A percentile compares a stretch with the other conserved stretches of the same genome.
Evolutionary conservation across 2,329 filamentous ascomycete species (phyloP).

Genomic region (Pseudocercospora fijiensis): DNA sequence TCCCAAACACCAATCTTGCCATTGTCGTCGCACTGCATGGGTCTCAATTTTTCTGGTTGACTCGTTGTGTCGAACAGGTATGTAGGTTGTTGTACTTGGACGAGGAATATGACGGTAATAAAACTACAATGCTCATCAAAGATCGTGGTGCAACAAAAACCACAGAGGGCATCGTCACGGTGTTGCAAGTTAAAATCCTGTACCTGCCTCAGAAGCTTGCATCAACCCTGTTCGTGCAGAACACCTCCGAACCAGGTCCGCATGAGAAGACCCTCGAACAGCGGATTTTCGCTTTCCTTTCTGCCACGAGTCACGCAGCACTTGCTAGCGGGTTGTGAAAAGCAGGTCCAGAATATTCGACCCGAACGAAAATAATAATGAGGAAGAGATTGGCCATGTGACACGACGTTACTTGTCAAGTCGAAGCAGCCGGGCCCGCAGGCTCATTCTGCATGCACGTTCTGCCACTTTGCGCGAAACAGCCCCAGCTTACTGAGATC

Average conservation of each 20-base stretch:
- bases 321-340: not conserved
- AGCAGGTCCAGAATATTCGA: not conserved
- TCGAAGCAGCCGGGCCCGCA: not conserved
- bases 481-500: not conserved
- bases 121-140: not conserved
- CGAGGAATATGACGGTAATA: not conserved
- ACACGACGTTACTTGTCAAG: not conserved
- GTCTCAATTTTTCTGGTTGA: not conserved
- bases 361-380: not conserved
- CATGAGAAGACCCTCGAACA: not conserved
- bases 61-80: not conserved
- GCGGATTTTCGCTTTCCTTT: not conserved
- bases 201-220: conserved; percentile 5
- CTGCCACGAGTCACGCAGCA: not conserved
- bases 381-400: not conserved
- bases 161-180: not conserved
- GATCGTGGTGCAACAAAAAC: not conserved
- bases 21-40: not conserved
- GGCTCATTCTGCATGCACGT: not conserved
- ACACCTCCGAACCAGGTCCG: not conserved
- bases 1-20: not conserved
- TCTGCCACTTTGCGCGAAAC: not conserved
- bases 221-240: not conserved
- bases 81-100: not conserved
- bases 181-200: not conserved